Evolutionary conservation across 495 filamentous ascomycete species (phyloP).

Genomic region (Penicillium atrosanguineum): DNA sequence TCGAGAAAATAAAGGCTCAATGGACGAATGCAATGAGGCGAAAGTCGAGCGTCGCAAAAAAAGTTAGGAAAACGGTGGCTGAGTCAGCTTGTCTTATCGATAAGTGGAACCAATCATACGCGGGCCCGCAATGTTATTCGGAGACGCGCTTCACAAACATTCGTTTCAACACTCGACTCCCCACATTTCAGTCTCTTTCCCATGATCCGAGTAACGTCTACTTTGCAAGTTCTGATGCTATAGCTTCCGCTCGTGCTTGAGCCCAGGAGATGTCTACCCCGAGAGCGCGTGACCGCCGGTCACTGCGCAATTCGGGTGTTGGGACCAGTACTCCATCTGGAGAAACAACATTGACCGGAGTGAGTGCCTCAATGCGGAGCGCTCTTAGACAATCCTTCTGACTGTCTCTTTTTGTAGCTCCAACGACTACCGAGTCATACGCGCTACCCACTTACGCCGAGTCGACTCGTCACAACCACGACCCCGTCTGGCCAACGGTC

Average conservation of each 20-base stretch:
- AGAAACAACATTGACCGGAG: conserved; percentile 33
- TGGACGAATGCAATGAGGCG: conserved; percentile 1
- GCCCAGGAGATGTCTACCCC: conserved; percentile 35
- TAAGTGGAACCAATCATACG: conserved; percentile 27
- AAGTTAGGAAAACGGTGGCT: conserved; percentile 17
- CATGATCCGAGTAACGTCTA: not conserved
- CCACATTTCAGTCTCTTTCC: not conserved
- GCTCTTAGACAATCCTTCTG: not conserved
- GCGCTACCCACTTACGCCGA: conserved; percentile 39
- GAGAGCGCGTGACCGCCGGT: conserved; percentile 34
- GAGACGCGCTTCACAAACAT: conserved; percentile 17
- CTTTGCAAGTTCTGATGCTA: not conserved
- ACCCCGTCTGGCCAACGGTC: conserved; percentile 39
- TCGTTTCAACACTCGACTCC: not conserved
- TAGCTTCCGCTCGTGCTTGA: not conserved
- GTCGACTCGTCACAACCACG: conserved; percentile 30
- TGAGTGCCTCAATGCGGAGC: conserved; percentile 10
- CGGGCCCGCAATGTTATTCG: conserved; percentile 22
- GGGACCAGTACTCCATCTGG: conserved; percentile 29
- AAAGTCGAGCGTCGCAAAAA: conserved; percentile 20
- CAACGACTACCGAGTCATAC: conserved; percentile 38
- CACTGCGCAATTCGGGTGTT: conserved; percentile 25
- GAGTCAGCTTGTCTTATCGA: conserved; percentile 38
- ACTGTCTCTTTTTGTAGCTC: conserved; percentile 18
- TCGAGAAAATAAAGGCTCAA: conserved; percentile 1